phyloP scores from a whole-genome alignment of 2,329 filamentous ascomycete species.

The Hypoxylon sp. region DNA sequence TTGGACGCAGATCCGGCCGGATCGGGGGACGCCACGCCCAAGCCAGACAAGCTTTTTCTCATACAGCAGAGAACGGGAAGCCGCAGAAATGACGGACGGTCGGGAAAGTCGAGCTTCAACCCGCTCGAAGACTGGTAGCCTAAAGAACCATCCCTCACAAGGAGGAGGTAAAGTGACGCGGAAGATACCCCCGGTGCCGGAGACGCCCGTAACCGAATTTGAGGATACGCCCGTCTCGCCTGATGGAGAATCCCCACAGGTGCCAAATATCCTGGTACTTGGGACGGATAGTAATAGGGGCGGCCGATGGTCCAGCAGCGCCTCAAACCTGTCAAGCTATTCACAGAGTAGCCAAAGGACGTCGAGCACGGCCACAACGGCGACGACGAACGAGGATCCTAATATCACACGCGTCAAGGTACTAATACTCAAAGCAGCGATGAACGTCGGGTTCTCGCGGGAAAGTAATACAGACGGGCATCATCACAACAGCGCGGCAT shows the following conservation, averaged over 20 bases:
- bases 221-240: conserved; percentile 90
- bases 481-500: conserved; percentile 62
- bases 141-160: conserved; percentile 60
- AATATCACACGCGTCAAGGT: conserved; percentile 84
- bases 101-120: conserved; percentile 66
- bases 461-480: conserved; percentile 62
- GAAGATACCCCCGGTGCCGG: conserved; percentile 72
- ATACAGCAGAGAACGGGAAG: conserved; percentile 62
- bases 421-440: conserved; percentile 85
- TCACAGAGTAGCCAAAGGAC: conserved; percentile 78
- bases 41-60: conserved; percentile 80
- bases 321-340: conserved; percentile 83
- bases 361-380: conserved; percentile 80
- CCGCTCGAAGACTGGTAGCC: conserved; percentile 67
- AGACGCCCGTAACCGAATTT: conserved; percentile 95
- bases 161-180: conserved; percentile 62
- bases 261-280: conserved; percentile 90
- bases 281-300: conserved; percentile 75
- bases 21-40: conserved; percentile 86
- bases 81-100: conserved; percentile 54
- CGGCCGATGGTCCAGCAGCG: conserved; percentile 85
- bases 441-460: conserved; percentile 85
- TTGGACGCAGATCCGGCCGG: conserved; percentile 90
- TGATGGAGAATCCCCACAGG: conserved; percentile 79
- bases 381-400: conserved; percentile 77